Evolutionary conservation across 257 asterid species (phyloP).

Genomic region (Nemophila menziesii): DNA sequence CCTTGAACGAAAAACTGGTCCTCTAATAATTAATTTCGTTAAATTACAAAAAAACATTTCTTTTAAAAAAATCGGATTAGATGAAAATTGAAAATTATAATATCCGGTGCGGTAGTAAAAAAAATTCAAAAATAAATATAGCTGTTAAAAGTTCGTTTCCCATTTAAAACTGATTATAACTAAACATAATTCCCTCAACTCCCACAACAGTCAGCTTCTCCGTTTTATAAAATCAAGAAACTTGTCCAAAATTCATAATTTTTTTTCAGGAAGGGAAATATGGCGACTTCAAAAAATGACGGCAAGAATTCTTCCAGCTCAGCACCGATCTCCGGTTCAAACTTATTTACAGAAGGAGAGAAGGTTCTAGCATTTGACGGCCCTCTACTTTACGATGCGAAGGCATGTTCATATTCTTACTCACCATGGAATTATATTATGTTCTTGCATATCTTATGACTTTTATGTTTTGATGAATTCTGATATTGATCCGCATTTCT

Average conservation of each 20-base stretch:
- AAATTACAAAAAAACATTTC: too few species aligned
- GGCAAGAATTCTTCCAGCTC: constrained; percentile 63
- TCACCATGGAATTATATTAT: too few species aligned
- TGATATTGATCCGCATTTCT: too few species aligned
- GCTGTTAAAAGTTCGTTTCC: not conserved
- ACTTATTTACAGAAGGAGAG: constrained; percentile 69
- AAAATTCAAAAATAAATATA: too few species aligned
- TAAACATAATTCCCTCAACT: not conserved
- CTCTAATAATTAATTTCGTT: too few species aligned
- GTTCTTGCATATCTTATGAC: too few species aligned
- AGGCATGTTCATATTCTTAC: constrained; percentile 28
- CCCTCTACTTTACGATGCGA: constrained; percentile 70
- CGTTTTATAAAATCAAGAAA: not conserved
- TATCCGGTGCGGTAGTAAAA: too few species aligned
- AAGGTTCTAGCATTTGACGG: constrained; percentile 92
- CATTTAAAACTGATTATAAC: not conserved
- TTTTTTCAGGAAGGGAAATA: constrained; percentile 6
- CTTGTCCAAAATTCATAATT: too few species aligned
- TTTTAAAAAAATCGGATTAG: too few species aligned
- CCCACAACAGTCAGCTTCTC: not conserved
- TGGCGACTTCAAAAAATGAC: constrained; percentile 44
- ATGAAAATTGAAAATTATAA: too few species aligned
- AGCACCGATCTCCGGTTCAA: constrained; percentile 39
- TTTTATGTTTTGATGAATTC: too few species aligned
- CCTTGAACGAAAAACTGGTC: too few species aligned